These are phyloP conservation scores for Botryotinia calthae DNA, from an alignment of 2,329 filamentous ascomycete species.

Conservation along the genomic window DNA sequence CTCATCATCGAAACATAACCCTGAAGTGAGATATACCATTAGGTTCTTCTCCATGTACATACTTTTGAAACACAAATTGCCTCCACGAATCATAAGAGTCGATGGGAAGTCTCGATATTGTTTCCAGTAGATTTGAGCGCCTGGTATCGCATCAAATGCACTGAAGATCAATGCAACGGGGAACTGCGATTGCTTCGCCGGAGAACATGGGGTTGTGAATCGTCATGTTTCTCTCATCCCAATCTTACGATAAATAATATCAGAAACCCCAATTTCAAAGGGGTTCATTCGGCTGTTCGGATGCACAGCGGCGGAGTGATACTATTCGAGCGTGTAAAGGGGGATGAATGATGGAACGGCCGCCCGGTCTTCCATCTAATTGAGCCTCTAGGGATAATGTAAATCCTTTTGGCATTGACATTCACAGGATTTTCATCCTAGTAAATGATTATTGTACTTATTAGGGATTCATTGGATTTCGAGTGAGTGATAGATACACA, in stretches of 20 bases:
- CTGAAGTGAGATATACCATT: not conserved
- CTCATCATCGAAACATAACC: not conserved
- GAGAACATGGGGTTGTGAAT: slow-evolving; percentile 8
- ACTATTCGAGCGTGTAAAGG: not conserved
- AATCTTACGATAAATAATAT: slow-evolving; percentile 18
- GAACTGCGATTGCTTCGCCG: slow-evolving; percentile 16
- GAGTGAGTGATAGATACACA: not conserved
- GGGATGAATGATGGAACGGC: not conserved
- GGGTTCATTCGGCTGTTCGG: slow-evolving; percentile 17
- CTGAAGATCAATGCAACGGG: slow-evolving; percentile 22
- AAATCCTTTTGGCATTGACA: not conserved
- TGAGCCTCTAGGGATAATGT: not conserved
- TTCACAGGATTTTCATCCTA: not conserved
- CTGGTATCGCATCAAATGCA: slow-evolving; percentile 18
- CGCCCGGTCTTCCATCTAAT: not conserved
- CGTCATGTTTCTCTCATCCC: not conserved
- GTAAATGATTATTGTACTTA: not conserved
- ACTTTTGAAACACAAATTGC: not conserved
- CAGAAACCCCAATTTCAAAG: slow-evolving; percentile 13
- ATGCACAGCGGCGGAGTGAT: not conserved
- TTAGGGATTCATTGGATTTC: not conserved
- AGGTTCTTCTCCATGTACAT: not conserved
- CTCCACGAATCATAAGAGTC: not conserved
- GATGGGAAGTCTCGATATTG: not conserved
- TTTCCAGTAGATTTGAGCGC: slow-evolving; percentile 9